These are phyloP conservation scores for Arthroderma sp. DNA, from an alignment of 2,329 filamentous ascomycete genomes.

Conservation along the genomic window DNA sequence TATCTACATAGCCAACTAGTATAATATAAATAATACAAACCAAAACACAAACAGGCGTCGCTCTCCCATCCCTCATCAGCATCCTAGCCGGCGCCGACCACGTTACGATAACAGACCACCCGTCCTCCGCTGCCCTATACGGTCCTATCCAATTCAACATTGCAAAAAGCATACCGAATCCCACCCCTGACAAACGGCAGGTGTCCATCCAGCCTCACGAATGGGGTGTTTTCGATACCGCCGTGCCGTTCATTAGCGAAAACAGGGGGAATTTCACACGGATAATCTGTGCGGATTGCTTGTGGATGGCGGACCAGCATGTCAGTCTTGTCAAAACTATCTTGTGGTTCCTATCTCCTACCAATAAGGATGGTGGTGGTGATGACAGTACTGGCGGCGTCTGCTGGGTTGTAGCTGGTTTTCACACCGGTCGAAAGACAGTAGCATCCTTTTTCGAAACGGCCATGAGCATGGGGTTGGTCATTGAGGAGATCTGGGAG, in stretches of 20 bases:
- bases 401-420: conserved; percentile 41
- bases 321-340: conserved; percentile 42
- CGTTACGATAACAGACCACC: conserved; percentile 41
- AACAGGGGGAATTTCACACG: conserved; percentile 35
- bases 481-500: conserved; percentile 42
- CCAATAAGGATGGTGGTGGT: not conserved
- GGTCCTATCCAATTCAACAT: conserved; percentile 36
- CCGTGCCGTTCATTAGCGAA: conserved; percentile 23
- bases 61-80: conserved; percentile 28
- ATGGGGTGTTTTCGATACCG: conserved; percentile 37
- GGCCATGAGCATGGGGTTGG: conserved; percentile 30
- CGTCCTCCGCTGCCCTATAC: conserved; percentile 29
- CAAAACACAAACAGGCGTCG: conserved; percentile 21
- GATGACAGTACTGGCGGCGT: conserved; percentile 20
- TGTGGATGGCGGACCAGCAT: conserved; percentile 48
- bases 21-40: too few species aligned
- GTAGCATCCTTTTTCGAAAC: conserved; percentile 44
- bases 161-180: conserved; percentile 28
- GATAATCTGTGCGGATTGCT: conserved; percentile 48
- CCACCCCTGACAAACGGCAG: conserved; percentile 9
- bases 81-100: conserved; percentile 23
- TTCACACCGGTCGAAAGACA: conserved; percentile 46
- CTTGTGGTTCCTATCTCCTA: conserved; percentile 39
- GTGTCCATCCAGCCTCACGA: conserved; percentile 37
- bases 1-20: not conserved